These are phyloP conservation scores for Cruciata laevipes DNA, from an alignment of 257 asterid species.

Conservation along the genomic window DNA sequence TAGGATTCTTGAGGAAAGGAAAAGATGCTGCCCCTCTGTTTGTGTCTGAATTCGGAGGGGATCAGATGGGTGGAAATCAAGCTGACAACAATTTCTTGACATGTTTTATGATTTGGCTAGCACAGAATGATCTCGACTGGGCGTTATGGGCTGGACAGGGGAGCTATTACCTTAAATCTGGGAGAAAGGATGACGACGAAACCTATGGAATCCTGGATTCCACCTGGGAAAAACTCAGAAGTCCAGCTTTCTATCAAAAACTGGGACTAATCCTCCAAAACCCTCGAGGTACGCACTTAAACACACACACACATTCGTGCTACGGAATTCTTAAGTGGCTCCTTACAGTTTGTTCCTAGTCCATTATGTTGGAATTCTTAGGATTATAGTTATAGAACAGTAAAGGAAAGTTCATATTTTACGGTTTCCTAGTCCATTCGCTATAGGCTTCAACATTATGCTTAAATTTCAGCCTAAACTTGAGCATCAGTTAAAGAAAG, in stretches of 20 bases:
- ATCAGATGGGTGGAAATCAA: not conserved
- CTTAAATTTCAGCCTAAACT: too few species aligned
- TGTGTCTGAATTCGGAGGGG: not conserved
- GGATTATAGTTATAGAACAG: not conserved
- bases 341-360: not conserved
- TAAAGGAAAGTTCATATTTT: too few species aligned
- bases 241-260: not conserved
- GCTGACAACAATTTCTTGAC: conserved; percentile 2
- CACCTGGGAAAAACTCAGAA: conserved; percentile 1
- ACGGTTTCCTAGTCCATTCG: too few species aligned
- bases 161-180: not conserved
- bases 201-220: conserved; percentile 3
- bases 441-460: too few species aligned
- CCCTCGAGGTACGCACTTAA: not conserved
- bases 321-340: not conserved
- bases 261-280: not conserved
- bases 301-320: not conserved
- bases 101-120: not conserved
- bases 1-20: not conserved
- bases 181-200: not conserved
- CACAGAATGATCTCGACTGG: conserved; percentile 1
- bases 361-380: too few species aligned
- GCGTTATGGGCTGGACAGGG: conserved; percentile 2
- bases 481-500: too few species aligned
- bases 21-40: not conserved